Conservation (phyloP, 129 eudicot genomes). For the Mikania micrantha region DNA sequence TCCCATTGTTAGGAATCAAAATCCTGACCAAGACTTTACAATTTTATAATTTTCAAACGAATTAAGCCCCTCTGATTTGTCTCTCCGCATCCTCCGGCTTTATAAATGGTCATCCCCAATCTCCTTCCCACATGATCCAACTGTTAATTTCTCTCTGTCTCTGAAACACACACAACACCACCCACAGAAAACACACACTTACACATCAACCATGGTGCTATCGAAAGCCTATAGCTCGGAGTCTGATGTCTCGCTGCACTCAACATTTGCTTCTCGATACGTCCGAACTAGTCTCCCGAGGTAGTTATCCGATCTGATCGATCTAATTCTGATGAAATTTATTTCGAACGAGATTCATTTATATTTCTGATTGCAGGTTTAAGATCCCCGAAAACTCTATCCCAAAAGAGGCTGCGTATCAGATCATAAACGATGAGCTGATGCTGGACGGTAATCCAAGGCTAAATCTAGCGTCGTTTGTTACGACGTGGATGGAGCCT, state of each 20-base stretch:
- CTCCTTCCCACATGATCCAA: slow-evolving; percentile 10
- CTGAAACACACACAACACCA: neutral
- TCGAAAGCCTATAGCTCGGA: slow-evolving; percentile 39
- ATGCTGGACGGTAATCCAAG: slow-evolving; percentile 92
- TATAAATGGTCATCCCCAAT: slow-evolving; percentile 12
- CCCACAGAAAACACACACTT: slow-evolving; percentile 8
- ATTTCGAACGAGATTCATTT: neutral
- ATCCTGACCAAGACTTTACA: neutral
- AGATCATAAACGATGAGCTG: slow-evolving; percentile 82
- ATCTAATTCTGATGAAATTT: neutral
- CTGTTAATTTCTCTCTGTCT: neutral
- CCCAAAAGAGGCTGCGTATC: slow-evolving; percentile 84
- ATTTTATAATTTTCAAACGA: neutral
- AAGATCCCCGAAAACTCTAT: slow-evolving; percentile 64
- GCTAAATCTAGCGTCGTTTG: slow-evolving; percentile 84
- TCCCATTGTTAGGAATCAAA: neutral
- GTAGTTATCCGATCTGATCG: slow-evolving; percentile 22
- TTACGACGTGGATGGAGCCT: slow-evolving; percentile 95
- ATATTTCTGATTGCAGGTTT: slow-evolving; percentile 30
- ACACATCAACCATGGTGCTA: slow-evolving; percentile 50
- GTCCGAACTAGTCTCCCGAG: slow-evolving; percentile 66
- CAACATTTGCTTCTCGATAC: slow-evolving; percentile 82
- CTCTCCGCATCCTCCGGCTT: neutral
- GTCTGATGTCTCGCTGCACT: slow-evolving; percentile 61
- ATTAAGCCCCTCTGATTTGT: neutral